Percentiles rank a stretch among this genome's conserved stretches.
Conservation (phyloP, 306 rosid genomes). For the Cucurbita pepo region DNA sequence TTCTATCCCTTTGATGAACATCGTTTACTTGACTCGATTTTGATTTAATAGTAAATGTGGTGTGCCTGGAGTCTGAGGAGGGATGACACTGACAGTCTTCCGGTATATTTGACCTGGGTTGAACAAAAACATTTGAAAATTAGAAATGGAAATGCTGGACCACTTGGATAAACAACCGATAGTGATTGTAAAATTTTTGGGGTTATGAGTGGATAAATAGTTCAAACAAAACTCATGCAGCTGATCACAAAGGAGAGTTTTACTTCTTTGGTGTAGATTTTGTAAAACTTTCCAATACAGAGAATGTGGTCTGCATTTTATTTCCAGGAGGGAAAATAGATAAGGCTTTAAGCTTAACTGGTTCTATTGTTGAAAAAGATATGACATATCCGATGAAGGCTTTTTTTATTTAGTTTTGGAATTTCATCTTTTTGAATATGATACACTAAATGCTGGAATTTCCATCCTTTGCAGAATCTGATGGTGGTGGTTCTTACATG, state of each 20-base stretch:
- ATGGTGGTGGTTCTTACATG: conserved; percentile 54
- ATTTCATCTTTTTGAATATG: not conserved
- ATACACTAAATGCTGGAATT: not conserved
- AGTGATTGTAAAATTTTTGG: not conserved
- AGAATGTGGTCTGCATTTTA: not conserved
- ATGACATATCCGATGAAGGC: not conserved
- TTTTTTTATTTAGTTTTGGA: not conserved
- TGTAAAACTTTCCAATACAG: not conserved
- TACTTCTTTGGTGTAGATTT: not conserved
- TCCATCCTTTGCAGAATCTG: conserved; percentile 49
- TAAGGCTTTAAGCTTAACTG: not conserved
- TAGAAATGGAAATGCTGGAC: not conserved
- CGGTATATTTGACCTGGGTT: not conserved
- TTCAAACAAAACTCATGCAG: not conserved
- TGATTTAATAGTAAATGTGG: not conserved
- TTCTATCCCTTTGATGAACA: conserved; percentile 4
- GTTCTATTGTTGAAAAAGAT: not conserved
- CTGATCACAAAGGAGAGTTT: not conserved
- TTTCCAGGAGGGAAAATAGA: not conserved
- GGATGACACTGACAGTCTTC: not conserved
- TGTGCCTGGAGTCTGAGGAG: not conserved
- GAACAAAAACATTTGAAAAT: not conserved
- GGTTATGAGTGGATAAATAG: not conserved
- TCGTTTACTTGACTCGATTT: not conserved
- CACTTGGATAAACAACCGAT: not conserved